phyloP scores from a whole-genome alignment of 2,329 filamentous ascomycete species.

The Pyricularia sp. region DNA sequence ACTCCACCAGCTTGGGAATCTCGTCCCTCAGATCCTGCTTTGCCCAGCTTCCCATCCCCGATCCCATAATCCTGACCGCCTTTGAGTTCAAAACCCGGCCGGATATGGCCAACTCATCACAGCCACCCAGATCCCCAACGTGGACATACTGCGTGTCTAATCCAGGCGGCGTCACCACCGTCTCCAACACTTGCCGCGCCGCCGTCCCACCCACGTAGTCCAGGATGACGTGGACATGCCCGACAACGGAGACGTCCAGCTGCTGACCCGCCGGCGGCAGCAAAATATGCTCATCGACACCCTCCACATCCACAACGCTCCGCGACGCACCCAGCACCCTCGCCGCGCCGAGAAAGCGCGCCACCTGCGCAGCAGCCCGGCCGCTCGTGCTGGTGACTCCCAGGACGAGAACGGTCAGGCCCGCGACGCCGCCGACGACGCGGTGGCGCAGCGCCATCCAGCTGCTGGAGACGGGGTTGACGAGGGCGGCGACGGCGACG shows the following conservation, averaged over 20 bases:
- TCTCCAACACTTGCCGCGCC: slow-evolving; percentile 28
- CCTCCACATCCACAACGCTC: slow-evolving; percentile 28
- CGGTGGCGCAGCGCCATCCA: slow-evolving; percentile 48
- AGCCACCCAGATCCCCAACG: slow-evolving; percentile 31
- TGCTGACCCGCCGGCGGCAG: slow-evolving; percentile 23
- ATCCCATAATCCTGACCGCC: too few relatives aligned
- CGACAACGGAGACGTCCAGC: slow-evolving; percentile 35
- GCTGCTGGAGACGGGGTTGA: slow-evolving; percentile 44
- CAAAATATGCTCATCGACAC: slow-evolving; percentile 34
- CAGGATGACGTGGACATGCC: slow-evolving; percentile 41
- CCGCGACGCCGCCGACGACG: slow-evolving; percentile 23
- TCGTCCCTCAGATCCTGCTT: too few relatives aligned
- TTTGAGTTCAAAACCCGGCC: too few relatives aligned
- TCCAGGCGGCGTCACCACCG: slow-evolving; percentile 22
- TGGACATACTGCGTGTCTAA: slow-evolving; percentile 41
- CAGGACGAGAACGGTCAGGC: slow-evolving; percentile 58
- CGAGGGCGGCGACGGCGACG: slow-evolving; percentile 38
- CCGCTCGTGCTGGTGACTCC: slow-evolving; percentile 85
- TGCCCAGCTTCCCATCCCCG: too few relatives aligned
- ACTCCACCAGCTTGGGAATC: too few relatives aligned
- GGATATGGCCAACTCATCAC: too few relatives aligned
- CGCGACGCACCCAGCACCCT: slow-evolving; percentile 41
- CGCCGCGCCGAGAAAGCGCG: slow-evolving; percentile 36
- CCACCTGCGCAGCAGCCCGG: slow-evolving; percentile 36
- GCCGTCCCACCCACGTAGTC: slow-evolving; percentile 47